Base-by-base conservation (phyloP, 2,329 filamentous ascomycete species). In the Magnaporthiopsis poae region DNA sequence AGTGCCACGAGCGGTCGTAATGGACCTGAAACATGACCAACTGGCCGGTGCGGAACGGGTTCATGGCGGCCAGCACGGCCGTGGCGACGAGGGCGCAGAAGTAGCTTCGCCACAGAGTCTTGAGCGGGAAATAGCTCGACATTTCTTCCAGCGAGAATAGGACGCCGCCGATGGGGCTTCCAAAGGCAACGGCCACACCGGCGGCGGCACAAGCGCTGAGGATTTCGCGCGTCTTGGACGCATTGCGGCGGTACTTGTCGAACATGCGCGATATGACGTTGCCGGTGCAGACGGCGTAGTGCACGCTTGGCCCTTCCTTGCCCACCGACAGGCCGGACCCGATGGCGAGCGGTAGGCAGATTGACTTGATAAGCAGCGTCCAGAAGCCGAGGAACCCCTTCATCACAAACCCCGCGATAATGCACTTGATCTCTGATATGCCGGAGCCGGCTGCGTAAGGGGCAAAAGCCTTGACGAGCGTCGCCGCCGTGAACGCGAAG, bases 381-480 rank as follows among this genome's bases (percentile, higher is more conserved):
- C 92, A 92, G 72, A 89, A 89, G 27, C 94, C 92, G 21, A 99
- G 83, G 74, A 99, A 99, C 0, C 93, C 95, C 78, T 98, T 97
- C 95, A 99, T 99, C 64, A 98, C 91, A 75, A 99, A 99, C 3
- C 95, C 95, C 5, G 94, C 95, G 74, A 99, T 96, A 74, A 99
- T 98, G 78, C 92, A 96, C 78, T 99, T 99, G 83, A 99, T 99
- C 80, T 99, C 95, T 15, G 92, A 97, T 67, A 99, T 99, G 60
- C 95, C 95, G 15, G 92, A 96, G 21, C 95, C 95, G 46, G 95
- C 95, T 13, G 95, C 95, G 75, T 99, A 99, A 0, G 95, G 95
- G 5, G 95, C 93, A 77, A 95, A 98, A 0, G 87, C 88, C 75
- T 92, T 95, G 74, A 99, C 95, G 60, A 99, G 82, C 56, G 85